Percentiles rank a stretch among this genome's conserved stretches.
Evolutionary conservation across 2,329 filamentous ascomycete species (phyloP).

Genomic region (Xylaria hypoxylon): DNA sequence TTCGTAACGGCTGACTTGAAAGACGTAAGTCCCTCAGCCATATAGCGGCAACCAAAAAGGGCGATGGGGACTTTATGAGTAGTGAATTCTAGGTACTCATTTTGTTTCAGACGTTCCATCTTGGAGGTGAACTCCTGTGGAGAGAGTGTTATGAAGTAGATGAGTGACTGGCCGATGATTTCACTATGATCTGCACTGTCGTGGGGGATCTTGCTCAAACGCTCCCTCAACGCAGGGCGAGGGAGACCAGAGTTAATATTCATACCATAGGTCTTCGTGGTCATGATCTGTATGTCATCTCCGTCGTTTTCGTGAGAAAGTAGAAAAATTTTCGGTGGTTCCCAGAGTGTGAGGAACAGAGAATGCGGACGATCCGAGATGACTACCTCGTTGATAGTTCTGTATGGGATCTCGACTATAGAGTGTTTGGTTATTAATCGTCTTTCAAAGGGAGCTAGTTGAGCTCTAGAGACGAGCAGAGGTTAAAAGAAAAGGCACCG

Average conservation of each 20-base stretch:
- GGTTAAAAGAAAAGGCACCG: not conserved
- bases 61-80: constrained; percentile 42
- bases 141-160: constrained; percentile 56
- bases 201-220: constrained; percentile 50
- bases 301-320: constrained; percentile 11
- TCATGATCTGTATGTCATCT: constrained; percentile 28
- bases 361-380: constrained; percentile 51
- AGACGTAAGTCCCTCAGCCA: constrained; percentile 43
- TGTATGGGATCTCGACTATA: constrained; percentile 61
- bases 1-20: constrained; percentile 52
- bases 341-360: constrained; percentile 63
- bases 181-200: constrained; percentile 47
- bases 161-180: constrained; percentile 57
- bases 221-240: constrained; percentile 43
- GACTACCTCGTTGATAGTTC: constrained; percentile 61
- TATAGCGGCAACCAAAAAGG: constrained; percentile 32
- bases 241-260: constrained; percentile 14
- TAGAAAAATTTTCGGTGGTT: constrained; percentile 63
- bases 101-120: constrained; percentile 46
- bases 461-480: not conserved
- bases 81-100: constrained; percentile 45
- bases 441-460: not conserved
- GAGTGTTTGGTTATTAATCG: constrained; percentile 11
- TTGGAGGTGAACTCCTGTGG: constrained; percentile 47
- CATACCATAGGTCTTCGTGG: constrained; percentile 37